These are phyloP conservation scores for Hymenoscyphus occultus DNA, from an alignment of 2,329 filamentous ascomycete species.

Conservation along the genomic window DNA sequence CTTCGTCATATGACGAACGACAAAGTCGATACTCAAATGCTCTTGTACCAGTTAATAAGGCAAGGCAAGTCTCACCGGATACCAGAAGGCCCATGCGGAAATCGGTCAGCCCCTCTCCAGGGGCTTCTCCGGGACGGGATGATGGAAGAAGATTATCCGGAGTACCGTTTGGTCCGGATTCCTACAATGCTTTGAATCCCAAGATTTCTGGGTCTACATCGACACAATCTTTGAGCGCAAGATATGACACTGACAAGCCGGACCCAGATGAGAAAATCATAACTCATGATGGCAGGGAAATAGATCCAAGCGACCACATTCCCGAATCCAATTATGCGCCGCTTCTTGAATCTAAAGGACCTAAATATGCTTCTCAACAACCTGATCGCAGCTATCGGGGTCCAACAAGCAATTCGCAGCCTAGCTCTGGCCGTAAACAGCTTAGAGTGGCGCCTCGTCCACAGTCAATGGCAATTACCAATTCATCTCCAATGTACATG, in stretches of 20 bases:
- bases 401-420: slow-evolving; percentile 51
- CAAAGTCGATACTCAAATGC: slow-evolving; percentile 29
- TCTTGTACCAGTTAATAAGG: slow-evolving; percentile 35
- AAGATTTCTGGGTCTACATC: slow-evolving; percentile 38
- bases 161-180: slow-evolving; percentile 72
- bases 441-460: slow-evolving; percentile 51
- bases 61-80: slow-evolving; percentile 31
- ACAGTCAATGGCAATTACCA: slow-evolving; percentile 42
- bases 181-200: slow-evolving; percentile 71
- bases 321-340: slow-evolving; percentile 51
- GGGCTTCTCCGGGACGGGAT: slow-evolving; percentile 37
- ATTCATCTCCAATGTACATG: slow-evolving; percentile 23
- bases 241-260: slow-evolving; percentile 36
- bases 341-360: slow-evolving; percentile 47
- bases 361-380: slow-evolving; percentile 39
- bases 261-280: slow-evolving; percentile 68
- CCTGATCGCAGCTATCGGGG: slow-evolving; percentile 41
- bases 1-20: slow-evolving; percentile 31
- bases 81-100: slow-evolving; percentile 56
- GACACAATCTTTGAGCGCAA: slow-evolving; percentile 29
- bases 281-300: slow-evolving; percentile 69
- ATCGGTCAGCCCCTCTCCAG: slow-evolving; percentile 70
- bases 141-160: slow-evolving; percentile 53
- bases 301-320: slow-evolving; percentile 78
- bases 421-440: slow-evolving; percentile 49